Percentiles rank a stretch among this genome's conserved stretches.
Conservation (phyloP, 2,329 filamentous ascomycete genomes). For the Ophiostoma pallidulum region DNA sequence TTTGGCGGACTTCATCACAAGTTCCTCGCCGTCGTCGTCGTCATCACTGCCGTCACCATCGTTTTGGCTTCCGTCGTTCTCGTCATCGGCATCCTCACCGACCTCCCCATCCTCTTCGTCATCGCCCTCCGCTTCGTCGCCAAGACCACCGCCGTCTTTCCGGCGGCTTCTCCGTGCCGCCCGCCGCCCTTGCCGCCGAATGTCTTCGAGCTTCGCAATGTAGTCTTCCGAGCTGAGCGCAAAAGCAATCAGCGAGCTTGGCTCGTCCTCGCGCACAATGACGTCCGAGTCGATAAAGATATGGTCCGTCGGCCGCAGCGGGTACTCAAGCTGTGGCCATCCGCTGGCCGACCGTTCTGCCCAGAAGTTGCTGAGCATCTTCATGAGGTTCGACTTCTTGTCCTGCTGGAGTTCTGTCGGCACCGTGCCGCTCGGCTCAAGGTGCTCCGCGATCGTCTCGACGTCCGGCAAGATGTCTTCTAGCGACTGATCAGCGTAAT, state of each 20-base stretch:
- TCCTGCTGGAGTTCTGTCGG: slow-evolving; percentile 77
- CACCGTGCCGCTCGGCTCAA: slow-evolving; percentile 51
- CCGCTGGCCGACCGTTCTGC: slow-evolving; percentile 93
- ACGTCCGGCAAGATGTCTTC: slow-evolving; percentile 60
- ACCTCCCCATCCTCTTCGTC: not conserved
- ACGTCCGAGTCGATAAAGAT: slow-evolving; percentile 96
- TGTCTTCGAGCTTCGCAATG: slow-evolving; percentile 62
- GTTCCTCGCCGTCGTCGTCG: slow-evolving; percentile 22
- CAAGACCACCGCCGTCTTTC: slow-evolving; percentile 20
- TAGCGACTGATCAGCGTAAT: slow-evolving; percentile 62
- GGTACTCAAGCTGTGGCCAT: slow-evolving; percentile 88
- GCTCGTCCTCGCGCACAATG: slow-evolving; percentile 94
- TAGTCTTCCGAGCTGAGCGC: slow-evolving; percentile 85
- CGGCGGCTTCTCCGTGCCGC: slow-evolving; percentile 14
- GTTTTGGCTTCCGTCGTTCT: slow-evolving; percentile 17
- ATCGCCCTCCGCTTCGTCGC: slow-evolving; percentile 20
- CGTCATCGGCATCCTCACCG: slow-evolving; percentile 6
- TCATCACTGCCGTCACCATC: not conserved
- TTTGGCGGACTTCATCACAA: slow-evolving; percentile 3
- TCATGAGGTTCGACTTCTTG: slow-evolving; percentile 87
- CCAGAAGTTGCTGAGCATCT: slow-evolving; percentile 96
- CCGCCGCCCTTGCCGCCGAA: slow-evolving; percentile 38
- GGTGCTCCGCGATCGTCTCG: slow-evolving; percentile 52
- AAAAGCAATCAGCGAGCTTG: slow-evolving; percentile 90
- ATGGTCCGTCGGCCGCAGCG: slow-evolving; percentile 77